phyloP scores from a whole-genome alignment of 495 filamentous ascomycete species.

The Penicillium tannophilum region DNA sequence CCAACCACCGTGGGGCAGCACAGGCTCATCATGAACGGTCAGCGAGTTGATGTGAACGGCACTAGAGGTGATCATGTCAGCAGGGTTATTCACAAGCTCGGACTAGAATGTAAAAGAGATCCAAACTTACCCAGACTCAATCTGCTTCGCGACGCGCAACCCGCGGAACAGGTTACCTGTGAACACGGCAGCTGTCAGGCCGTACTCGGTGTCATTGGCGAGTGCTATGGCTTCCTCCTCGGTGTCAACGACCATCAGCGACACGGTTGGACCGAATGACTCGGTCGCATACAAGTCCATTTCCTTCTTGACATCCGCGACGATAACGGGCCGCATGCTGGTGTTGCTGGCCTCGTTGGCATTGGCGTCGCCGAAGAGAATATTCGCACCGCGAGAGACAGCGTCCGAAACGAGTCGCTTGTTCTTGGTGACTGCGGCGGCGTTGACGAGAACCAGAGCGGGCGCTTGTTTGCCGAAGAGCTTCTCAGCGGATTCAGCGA shows the following conservation, averaged over 20 bases:
- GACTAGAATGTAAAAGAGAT: not conserved
- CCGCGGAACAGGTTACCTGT: constrained; percentile 52
- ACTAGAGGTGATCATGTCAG: constrained; percentile 20
- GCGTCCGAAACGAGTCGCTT: constrained; percentile 68
- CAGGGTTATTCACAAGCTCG: not conserved
- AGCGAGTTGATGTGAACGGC: constrained; percentile 88
- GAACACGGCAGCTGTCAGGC: constrained; percentile 50
- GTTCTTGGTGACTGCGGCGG: constrained; percentile 64
- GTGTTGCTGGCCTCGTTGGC: constrained; percentile 49
- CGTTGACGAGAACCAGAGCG: constrained; percentile 62
- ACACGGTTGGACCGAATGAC: constrained; percentile 80
- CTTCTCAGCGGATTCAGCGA: constrained; percentile 48
- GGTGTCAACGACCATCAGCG: constrained; percentile 47
- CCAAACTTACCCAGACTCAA: constrained; percentile 49
- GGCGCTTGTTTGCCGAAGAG: constrained; percentile 50
- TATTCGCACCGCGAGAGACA: constrained; percentile 64
- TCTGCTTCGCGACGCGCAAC: constrained; percentile 48
- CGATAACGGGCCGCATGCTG: constrained; percentile 70
- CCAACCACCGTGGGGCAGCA: constrained; percentile 79
- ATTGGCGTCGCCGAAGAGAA: constrained; percentile 61
- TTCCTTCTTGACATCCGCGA: constrained; percentile 68
- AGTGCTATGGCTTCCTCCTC: constrained; percentile 52
- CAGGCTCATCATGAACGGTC: constrained; percentile 81
- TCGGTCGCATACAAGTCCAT: constrained; percentile 86
- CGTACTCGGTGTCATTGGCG: constrained; percentile 58